Conservation (phyloP, 768 basidiomycete genomes). For the Suillus occidentalis region DNA sequence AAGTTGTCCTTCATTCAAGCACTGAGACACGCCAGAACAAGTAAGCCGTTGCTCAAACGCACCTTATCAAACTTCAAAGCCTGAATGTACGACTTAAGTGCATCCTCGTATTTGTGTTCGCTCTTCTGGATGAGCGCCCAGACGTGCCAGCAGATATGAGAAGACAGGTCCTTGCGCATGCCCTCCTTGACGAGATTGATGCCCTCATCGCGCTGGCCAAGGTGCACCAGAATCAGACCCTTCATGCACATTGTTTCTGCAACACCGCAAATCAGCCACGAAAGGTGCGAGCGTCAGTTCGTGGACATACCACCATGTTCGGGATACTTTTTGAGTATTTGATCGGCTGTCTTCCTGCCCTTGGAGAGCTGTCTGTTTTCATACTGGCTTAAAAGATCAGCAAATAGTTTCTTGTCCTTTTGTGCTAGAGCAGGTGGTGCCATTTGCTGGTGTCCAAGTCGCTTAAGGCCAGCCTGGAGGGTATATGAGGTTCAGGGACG, state of each 20-base stretch:
- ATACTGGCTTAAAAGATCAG: constrained; percentile 82
- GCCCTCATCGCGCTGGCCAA: constrained; percentile 80
- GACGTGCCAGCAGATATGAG: constrained; percentile 98
- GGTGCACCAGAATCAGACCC: constrained; percentile 80
- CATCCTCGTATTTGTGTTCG: constrained; percentile 93
- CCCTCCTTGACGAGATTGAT: constrained; percentile 84
- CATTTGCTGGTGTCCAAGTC: constrained; percentile 16
- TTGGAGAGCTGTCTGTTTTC: constrained; percentile 89
- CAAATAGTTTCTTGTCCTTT: constrained; percentile 85
- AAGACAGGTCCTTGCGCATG: constrained; percentile 74
- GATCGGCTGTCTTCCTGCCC: constrained; percentile 87
- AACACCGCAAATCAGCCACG: constrained; percentile 4
- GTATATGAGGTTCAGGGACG: not conserved
- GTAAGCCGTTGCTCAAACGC: constrained; percentile 21
- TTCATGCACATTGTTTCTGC: constrained; percentile 97
- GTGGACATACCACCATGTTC: constrained; percentile 85
- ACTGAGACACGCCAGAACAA: constrained; percentile 6
- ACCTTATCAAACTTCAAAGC: constrained; percentile 91
- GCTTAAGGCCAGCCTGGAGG: not conserved
- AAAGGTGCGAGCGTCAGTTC: not conserved
- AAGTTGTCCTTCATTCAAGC: constrained; percentile 72
- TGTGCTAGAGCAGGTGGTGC: constrained; percentile 50
- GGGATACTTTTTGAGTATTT: constrained; percentile 92
- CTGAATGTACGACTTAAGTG: constrained; percentile 88
- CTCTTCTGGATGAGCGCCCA: constrained; percentile 93